A percentile compares a stretch with the other conserved stretches of the same genome.
These are phyloP conservation scores for Plasmodium vivax DNA, from an alignment of 169 alveolate genomes.

Conservation along the genomic window DNA sequence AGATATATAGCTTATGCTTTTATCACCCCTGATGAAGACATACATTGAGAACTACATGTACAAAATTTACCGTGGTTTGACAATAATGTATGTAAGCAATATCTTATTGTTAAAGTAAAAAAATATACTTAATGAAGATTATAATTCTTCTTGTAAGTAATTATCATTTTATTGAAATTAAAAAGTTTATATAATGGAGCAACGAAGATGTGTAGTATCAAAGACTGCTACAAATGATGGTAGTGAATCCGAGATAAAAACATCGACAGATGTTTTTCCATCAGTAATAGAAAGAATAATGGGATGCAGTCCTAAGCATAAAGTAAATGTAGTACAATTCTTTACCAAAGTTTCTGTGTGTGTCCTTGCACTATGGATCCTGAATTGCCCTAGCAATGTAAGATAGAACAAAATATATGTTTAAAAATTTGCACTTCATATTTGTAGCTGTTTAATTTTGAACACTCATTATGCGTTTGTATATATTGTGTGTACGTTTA, in stretches of 20 bases:
- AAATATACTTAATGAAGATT: not conserved
- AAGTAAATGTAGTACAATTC: not conserved
- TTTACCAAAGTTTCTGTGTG: not conserved
- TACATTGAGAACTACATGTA: not conserved
- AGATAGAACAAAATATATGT: not conserved
- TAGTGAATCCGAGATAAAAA: not conserved
- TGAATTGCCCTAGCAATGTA: not conserved
- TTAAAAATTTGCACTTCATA: not conserved
- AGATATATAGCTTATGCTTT: not conserved
- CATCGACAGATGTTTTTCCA: not conserved
- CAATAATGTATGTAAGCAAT: not conserved
- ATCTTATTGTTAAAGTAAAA: not conserved
- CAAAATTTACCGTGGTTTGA: not conserved
- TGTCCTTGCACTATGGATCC: constrained; percentile 2
- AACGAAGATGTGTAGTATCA: not conserved
- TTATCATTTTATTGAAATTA: not conserved
- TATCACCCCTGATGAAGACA: not conserved
- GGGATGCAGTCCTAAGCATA: not conserved
- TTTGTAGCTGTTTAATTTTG: not conserved
- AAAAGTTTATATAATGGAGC: not conserved
- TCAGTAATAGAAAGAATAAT: not conserved
- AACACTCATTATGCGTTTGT: not conserved
- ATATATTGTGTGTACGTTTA: not conserved
- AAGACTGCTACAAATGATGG: not conserved
- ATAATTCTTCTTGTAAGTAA: not conserved